Evolutionary conservation across 2,329 filamentous ascomycete genomes (phyloP).

Genomic region (Ophiostoma sp.): DNA sequence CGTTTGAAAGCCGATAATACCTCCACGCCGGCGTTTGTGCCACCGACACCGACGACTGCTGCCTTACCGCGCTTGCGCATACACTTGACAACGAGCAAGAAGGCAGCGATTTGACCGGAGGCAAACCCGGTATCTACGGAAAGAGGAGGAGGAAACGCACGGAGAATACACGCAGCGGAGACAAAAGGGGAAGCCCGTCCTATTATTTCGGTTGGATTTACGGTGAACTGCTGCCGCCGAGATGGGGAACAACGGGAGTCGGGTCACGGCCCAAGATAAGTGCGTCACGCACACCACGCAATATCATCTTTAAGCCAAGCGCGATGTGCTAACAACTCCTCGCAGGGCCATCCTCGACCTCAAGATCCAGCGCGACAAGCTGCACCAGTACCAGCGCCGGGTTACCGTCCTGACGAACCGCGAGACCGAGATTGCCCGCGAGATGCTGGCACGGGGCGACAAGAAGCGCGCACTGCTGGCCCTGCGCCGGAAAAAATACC

Average conservation of each 20-base stretch:
- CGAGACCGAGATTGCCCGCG: constrained; percentile 81
- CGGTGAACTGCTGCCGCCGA: constrained; percentile 19
- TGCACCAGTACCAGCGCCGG: constrained; percentile 92
- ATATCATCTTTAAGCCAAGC: too few relatives aligned
- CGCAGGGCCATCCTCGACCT: constrained; percentile 91
- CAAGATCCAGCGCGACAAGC: constrained; percentile 95
- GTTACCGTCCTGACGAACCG: constrained; percentile 82
- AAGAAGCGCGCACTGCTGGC: constrained; percentile 81
- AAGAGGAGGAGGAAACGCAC: not conserved
- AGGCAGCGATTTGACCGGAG: not conserved
- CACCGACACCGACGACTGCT: not conserved
- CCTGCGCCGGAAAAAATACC: constrained; percentile 93
- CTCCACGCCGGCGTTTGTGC: not conserved
- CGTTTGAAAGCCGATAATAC: not conserved
- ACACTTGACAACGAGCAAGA: not conserved
- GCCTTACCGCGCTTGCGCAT: constrained; percentile 5
- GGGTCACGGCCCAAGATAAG: constrained; percentile 78
- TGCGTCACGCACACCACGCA: too few relatives aligned
- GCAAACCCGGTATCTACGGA: not conserved
- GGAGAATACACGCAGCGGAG: not conserved
- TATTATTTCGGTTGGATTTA: not conserved
- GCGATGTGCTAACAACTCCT: not conserved
- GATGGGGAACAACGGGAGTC: constrained; percentile 60
- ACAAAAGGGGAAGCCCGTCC: not conserved
- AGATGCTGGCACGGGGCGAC: constrained; percentile 78